Conservation (phyloP, 768 basidiomycete species). For the Hysterangium stoloniferum region DNA sequence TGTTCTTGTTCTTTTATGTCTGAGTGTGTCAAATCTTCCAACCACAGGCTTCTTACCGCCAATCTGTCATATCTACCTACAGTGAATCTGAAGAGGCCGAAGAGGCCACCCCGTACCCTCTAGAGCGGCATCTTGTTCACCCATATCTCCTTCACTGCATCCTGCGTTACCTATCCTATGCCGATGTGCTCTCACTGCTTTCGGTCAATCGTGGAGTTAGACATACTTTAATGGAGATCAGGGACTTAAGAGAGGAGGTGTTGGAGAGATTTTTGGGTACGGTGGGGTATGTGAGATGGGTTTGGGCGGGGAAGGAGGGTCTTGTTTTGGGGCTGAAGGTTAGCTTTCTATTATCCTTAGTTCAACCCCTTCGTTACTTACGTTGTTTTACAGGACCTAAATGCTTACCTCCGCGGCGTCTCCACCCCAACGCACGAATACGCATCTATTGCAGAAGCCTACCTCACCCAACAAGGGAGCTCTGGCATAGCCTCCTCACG, state of each 20-base stretch:
- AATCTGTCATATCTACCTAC: not conserved
- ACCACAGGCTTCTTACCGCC: not conserved
- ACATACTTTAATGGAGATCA: constrained; percentile 38
- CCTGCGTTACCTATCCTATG: constrained; percentile 59
- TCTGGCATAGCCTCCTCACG: constrained; percentile 27
- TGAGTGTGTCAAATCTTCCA: not conserved
- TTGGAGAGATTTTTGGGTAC: constrained; percentile 62
- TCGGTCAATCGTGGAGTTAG: constrained; percentile 49
- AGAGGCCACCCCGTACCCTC: constrained; percentile 30
- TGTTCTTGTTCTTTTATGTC: too few species aligned
- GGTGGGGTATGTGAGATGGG: constrained; percentile 70
- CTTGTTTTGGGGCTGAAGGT: constrained; percentile 57
- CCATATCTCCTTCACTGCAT: constrained; percentile 45
- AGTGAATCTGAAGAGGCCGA: not conserved
- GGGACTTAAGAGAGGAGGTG: constrained; percentile 51
- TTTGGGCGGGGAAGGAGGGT: constrained; percentile 45
- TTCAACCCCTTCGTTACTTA: constrained; percentile 5
- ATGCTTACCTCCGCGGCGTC: constrained; percentile 73
- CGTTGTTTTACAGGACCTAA: constrained; percentile 51
- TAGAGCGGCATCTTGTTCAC: constrained; percentile 49
- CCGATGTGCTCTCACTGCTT: constrained; percentile 60
- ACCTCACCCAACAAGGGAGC: constrained; percentile 38
- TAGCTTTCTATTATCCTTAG: constrained; percentile 17
- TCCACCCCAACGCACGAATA: constrained; percentile 71
- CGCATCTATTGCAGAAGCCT: constrained; percentile 47